Evolutionary conservation across 2,329 filamentous ascomycete genomes (phyloP), one percentile per base, ranked within the genome.

Genomic region (Amesomyces nigricolor): DNA sequence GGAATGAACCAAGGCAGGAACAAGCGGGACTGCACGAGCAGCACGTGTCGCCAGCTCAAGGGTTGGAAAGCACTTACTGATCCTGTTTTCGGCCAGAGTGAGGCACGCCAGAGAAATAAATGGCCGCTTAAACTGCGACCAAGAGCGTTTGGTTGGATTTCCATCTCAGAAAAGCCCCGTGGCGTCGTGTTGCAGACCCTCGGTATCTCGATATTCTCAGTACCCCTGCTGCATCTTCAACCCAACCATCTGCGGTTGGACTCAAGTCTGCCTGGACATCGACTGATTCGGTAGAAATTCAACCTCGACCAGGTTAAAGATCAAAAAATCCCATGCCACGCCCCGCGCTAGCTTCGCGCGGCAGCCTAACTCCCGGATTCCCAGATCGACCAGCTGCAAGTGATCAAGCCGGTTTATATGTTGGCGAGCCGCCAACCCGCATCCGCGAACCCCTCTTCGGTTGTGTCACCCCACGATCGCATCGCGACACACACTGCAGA

Each of bases 111-210:
- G 35, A 50, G 44, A 37, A 32, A 45, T 43, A 39, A 42, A 47
- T 52, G 47, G 58, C 44, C 40, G 43, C 44, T 17, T 48, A 6
- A n/a, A 22, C 54, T 54, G 51, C 44, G 47, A 47, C 54, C 22
- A 46, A 56, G 47, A 46, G 48, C 53, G 58, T 53, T 53, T 48
- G 56, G 56, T 58, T 58, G 56, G 32, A 56, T 58, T 61, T 59
- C 52, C 26, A 57, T 48, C 51, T 51, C 42, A 46, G 46, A 45
- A 52, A 56, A 55, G 53, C 58, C 56, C 58, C 58, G 58, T 54
- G 32, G 51, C 45, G 38, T 52, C 53, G 51, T 51, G 58, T 56
- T 30, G 56, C 56, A 57, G 45, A 53, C 11, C 11, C 32, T 54
- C 42, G 22, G 22, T 26, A 5, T 26, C 22, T 26, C 16, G 42